A percentile compares a stretch with the other conserved stretches of the same genome.
These are phyloP conservation scores for Xylaria nigripes DNA, from an alignment of 495 filamentous ascomycete genomes.

Conservation along the genomic window DNA sequence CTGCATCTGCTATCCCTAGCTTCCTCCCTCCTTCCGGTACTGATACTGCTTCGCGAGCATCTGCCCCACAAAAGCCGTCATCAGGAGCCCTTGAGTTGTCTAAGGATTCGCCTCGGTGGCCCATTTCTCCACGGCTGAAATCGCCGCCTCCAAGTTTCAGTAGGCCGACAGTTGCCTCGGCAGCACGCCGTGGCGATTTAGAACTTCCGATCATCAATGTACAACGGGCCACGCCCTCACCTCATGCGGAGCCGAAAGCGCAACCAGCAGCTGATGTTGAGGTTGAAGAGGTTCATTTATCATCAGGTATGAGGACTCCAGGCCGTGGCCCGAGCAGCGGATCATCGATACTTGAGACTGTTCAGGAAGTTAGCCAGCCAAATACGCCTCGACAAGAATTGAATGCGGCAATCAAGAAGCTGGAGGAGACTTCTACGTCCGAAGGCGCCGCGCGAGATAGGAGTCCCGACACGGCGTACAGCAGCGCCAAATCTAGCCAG, in stretches of 20 bases:
- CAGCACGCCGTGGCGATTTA: constrained; percentile 38
- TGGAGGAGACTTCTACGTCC: constrained; percentile 41
- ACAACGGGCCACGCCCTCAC: constrained; percentile 42
- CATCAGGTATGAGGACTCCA: constrained; percentile 54
- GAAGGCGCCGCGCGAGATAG: constrained; percentile 31
- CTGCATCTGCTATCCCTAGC: constrained; percentile 52
- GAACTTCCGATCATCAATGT: constrained; percentile 48
- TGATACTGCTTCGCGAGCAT: constrained; percentile 52
- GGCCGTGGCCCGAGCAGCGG: constrained; percentile 58
- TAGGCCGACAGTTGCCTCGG: constrained; percentile 31
- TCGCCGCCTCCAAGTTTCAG: constrained; percentile 56
- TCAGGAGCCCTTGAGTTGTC: constrained; percentile 42
- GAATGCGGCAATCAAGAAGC: constrained; percentile 38
- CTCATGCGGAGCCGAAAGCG: constrained; percentile 28
- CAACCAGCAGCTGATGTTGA: constrained; percentile 40
- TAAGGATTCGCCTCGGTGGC: constrained; percentile 54
- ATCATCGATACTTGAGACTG: constrained; percentile 74
- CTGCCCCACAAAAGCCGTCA: constrained; percentile 52
- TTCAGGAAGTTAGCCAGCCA: constrained; percentile 82
- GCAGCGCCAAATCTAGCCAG: constrained; percentile 26
- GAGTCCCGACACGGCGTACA: constrained; percentile 24
- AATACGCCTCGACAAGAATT: constrained; percentile 52
- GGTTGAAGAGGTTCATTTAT: constrained; percentile 44
- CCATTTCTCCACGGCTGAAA: constrained; percentile 55
- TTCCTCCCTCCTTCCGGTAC: constrained; percentile 44